Base-by-base conservation (phyloP, 306 rosid species). In the Hippophae gyantsensis region DNA sequence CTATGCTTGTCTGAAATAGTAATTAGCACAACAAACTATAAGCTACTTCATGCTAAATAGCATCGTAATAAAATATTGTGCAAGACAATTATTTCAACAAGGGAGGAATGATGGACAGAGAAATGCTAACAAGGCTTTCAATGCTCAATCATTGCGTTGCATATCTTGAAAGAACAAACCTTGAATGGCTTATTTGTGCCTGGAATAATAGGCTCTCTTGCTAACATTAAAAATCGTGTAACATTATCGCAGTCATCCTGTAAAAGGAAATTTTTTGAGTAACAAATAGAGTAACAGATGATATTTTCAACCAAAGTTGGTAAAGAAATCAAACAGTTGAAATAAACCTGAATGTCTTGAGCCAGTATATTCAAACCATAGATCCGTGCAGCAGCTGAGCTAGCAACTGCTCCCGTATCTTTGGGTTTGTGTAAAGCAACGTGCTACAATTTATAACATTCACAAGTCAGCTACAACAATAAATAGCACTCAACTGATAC, bases 151-250 rank as follows among this genome's bases (percentile, higher is more conserved):
- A 6, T 47, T 32, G 65, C 60, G 56, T 43, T 59, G 60, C 32
- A 8, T 25, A 38, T 32, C 38, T 32, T 32, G 38, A 4, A 32
- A 25, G 42, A 54, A 61, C 64, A 40, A 52, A 88, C 99, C 99
- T 92, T 92, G 80, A 92, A 92, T 70, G 74, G 94, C 74, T 74
- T 80, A 78, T 85, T 89, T 52, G 75, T 84, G 76, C 96, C 90
- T 1, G 99, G 99, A 80, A 92, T 86, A 59, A 92, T 85, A 45
- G 99, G 99, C 58, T 92, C 95, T 63, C 99, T 87, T 0, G 99
- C 99, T 57, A 92, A 82, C 76, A 88, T 82, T 41, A 87, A 78
- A 66, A 92, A 92, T 43, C 96, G 93, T 50, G 99, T 92, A 72
- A 92, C 71, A 72, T 92, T 92, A 77, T 82, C 96, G 46, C 73